A percentile compares a stretch with the other conserved stretches of the same genome.
Evolutionary conservation across 2,329 filamentous ascomycete species (phyloP).

Genomic region (Neophaeococcomyces mojaviensis): DNA sequence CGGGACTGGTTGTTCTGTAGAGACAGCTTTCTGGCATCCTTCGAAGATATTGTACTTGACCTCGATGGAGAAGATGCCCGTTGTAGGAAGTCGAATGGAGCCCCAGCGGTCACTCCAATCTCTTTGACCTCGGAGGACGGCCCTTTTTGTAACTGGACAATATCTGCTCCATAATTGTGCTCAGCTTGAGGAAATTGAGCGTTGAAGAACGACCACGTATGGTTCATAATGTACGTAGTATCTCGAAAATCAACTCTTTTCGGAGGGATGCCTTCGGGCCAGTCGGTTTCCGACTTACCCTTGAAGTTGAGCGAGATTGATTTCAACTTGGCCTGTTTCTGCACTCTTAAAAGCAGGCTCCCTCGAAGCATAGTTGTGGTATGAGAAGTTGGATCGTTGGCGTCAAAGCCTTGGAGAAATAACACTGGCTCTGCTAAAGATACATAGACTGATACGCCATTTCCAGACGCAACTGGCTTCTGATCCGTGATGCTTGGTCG

Average conservation of each 20-base stretch:
- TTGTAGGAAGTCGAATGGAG: slow-evolving; percentile 36
- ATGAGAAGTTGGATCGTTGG: slow-evolving; percentile 46
- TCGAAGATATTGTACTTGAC: slow-evolving; percentile 29
- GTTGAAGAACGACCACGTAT: slow-evolving; percentile 91
- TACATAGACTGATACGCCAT: slow-evolving; percentile 40
- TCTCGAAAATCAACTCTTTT: slow-evolving; percentile 76
- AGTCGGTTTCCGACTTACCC: slow-evolving; percentile 81
- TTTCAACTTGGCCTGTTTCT: slow-evolving; percentile 89
- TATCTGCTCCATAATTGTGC: slow-evolving; percentile 55
- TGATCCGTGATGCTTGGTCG: slow-evolving; percentile 36
- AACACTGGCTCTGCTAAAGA: slow-evolving; percentile 42
- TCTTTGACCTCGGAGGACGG: slow-evolving; percentile 27
- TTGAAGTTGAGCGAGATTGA: slow-evolving; percentile 79
- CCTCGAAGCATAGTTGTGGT: slow-evolving; percentile 80
- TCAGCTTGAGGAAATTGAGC: slow-evolving; percentile 51
- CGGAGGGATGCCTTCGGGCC: slow-evolving; percentile 92
- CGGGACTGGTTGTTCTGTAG: slow-evolving; percentile 73
- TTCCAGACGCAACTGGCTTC: slow-evolving; percentile 42
- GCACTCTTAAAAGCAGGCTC: slow-evolving; percentile 70
- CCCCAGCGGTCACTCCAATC: slow-evolving; percentile 29
- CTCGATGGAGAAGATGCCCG: slow-evolving; percentile 34
- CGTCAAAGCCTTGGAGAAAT: slow-evolving; percentile 43
- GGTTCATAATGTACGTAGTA: slow-evolving; percentile 76
- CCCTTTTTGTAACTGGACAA: slow-evolving; percentile 48
- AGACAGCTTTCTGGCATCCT: slow-evolving; percentile 61